Conservation (phyloP, 768 basidiomycete species). For the Panellus pusillus region DNA sequence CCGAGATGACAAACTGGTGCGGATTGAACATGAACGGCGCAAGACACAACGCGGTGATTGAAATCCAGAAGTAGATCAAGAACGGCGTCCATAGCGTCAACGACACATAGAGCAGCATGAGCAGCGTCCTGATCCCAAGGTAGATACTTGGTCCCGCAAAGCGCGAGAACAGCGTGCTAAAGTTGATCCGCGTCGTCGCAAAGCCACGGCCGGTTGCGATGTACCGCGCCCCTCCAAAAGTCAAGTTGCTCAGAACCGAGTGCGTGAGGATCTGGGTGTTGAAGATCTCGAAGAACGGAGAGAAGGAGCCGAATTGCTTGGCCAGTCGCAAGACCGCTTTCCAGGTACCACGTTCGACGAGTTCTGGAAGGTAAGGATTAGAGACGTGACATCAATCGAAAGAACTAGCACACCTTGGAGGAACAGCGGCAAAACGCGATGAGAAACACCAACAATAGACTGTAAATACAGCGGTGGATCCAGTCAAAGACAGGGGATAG, state of each 20-base stretch:
- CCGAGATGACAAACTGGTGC: constrained; percentile 97
- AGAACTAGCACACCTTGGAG: constrained; percentile 69
- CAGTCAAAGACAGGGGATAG: constrained; percentile 90
- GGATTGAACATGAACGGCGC: constrained; percentile 99
- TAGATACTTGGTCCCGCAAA: constrained; percentile 99
- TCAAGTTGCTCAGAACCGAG: constrained; percentile 95
- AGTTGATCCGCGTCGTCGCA: constrained; percentile 92
- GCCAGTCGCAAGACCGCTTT: constrained; percentile 88
- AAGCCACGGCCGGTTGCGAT: constrained; percentile 99
- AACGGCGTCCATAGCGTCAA: constrained; percentile 89
- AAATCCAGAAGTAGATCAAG: constrained; percentile 97
- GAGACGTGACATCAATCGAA: background rate
- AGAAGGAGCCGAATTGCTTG: constrained; percentile 93
- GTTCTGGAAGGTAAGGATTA: constrained; percentile 51
- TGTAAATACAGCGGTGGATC: constrained; percentile 96
- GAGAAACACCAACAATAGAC: constrained; percentile 98
- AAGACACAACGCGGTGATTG: constrained; percentile 87
- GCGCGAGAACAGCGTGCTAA: constrained; percentile 94
- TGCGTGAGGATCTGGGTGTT: constrained; percentile 98
- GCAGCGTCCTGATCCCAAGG: constrained; percentile 88
- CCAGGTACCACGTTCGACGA: constrained; percentile 92
- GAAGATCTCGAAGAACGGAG: constrained; percentile 97
- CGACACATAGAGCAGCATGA: constrained; percentile 93
- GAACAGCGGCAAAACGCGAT: constrained; percentile 95
- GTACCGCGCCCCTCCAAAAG: constrained; percentile 97